These are phyloP conservation scores for barley (Hordeum vulgare) DNA, from an alignment of 176 grass and related monocot species.

Conservation along the genomic window DNA sequence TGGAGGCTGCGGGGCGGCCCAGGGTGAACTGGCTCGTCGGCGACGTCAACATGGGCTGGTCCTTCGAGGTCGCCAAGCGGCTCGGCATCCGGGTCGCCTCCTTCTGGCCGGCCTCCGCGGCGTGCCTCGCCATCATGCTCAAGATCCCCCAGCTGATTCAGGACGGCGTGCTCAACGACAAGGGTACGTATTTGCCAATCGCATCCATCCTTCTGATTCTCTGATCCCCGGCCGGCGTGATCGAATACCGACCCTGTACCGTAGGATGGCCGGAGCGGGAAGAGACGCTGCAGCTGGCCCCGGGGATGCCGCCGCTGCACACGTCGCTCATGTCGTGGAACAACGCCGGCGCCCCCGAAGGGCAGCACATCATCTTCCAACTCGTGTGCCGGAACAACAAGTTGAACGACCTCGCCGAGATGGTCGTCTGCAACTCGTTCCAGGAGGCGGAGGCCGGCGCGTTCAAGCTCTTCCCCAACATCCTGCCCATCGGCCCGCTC, in stretches of 20 bases:
- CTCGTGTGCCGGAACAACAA: constrained; percentile 32
- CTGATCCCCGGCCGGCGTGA: no score
- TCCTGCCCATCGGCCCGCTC: constrained; percentile 53
- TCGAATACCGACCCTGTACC: no score
- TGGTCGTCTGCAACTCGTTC: constrained; percentile 60
- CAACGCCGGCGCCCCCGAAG: not conserved
- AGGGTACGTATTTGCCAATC: constrained; percentile 15
- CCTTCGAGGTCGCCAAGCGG: constrained; percentile 44
- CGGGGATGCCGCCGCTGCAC: constrained; percentile 36
- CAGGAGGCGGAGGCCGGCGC: constrained; percentile 34
- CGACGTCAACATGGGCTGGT: constrained; percentile 61
- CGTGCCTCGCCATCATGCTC: constrained; percentile 33
- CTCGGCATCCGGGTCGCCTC: constrained; percentile 32
- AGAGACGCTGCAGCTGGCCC: constrained; percentile 8
- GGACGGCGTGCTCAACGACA: constrained; percentile 46
- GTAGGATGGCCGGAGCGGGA: constrained; percentile 34
- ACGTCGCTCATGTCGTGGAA: constrained; percentile 37
- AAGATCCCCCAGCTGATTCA: constrained; percentile 48
- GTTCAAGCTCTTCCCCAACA: constrained; percentile 27
- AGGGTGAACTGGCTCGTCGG: constrained; percentile 45
- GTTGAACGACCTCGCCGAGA: constrained; percentile 21
- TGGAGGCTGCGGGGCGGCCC: constrained; percentile 1
- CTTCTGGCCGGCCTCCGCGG: constrained; percentile 42
- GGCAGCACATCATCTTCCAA: constrained; percentile 33
- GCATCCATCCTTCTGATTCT: not conserved